Percentiles rank a stretch among this genome's conserved stretches.
Evolutionary conservation across 352 stramenopile genomes (phyloP).

Genomic region (Phytophthora pluvialis): DNA sequence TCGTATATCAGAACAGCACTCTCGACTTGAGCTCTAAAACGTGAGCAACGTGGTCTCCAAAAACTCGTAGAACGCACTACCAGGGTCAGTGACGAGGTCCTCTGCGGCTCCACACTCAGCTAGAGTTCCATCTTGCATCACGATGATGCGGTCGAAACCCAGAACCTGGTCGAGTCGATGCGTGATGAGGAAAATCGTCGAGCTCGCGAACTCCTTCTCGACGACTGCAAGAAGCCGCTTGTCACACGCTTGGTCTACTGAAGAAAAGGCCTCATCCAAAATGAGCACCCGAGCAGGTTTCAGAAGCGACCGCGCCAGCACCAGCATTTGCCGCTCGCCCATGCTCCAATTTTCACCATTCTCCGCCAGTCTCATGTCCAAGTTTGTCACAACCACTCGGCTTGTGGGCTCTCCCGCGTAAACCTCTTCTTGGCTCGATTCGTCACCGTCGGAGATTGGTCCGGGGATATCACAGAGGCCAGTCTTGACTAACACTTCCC

Average conservation of each 20-base stretch:
- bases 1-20: slow-evolving; percentile 11
- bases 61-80: slow-evolving; percentile 50
- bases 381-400: slow-evolving; percentile 32
- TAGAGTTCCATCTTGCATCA: slow-evolving; percentile 66
- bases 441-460: slow-evolving; percentile 56
- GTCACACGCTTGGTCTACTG: slow-evolving; percentile 66
- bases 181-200: slow-evolving; percentile 95
- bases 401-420: slow-evolving; percentile 36
- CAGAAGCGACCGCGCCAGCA: slow-evolving; percentile 91
- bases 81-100: slow-evolving; percentile 67
- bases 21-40: slow-evolving; percentile 18
- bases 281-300: slow-evolving; percentile 92
- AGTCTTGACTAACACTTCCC: slow-evolving; percentile 50
- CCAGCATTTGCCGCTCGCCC: slow-evolving; percentile 96
- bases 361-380: slow-evolving; percentile 57
- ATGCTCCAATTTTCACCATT: slow-evolving; percentile 96
- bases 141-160: slow-evolving; percentile 89
- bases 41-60: slow-evolving; percentile 48
- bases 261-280: slow-evolving; percentile 76
- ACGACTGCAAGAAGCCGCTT: slow-evolving; percentile 50
- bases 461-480: slow-evolving; percentile 64
- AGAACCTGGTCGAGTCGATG: slow-evolving; percentile 95
- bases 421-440: slow-evolving; percentile 44
- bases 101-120: slow-evolving; percentile 85
- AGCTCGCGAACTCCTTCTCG: slow-evolving; percentile 86